These are phyloP conservation scores for Nannizzia gypsea DNA, from an alignment of 2,329 filamentous ascomycete species.

Conservation along the genomic window DNA sequence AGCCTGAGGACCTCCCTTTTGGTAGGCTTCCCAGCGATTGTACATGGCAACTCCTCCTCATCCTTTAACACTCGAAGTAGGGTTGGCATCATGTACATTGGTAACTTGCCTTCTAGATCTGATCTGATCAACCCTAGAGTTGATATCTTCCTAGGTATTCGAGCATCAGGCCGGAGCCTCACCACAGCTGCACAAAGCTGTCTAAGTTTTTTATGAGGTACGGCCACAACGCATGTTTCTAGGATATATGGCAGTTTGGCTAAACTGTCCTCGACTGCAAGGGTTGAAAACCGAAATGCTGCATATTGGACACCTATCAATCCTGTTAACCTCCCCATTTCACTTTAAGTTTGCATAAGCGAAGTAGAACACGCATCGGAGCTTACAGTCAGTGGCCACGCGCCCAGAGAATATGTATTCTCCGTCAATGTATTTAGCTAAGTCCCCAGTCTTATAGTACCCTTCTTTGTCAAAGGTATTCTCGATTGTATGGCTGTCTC, in stretches of 20 bases:
- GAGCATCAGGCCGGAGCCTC: neutral
- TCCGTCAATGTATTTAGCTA: conserved; percentile 8
- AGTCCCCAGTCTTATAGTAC: conserved; percentile 16
- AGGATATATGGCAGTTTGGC: conserved; percentile 13
- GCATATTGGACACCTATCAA: conserved; percentile 4
- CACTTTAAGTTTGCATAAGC: neutral
- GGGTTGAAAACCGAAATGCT: conserved; percentile 8
- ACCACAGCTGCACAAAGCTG: neutral
- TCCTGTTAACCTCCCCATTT: neutral
- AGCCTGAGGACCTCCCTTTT: neutral
- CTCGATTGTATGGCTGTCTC: neutral
- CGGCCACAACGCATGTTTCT: conserved; percentile 12
- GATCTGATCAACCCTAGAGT: neutral
- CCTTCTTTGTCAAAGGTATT: conserved; percentile 12
- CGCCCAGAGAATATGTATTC: conserved; percentile 16
- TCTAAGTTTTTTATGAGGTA: neutral
- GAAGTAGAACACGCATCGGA: no score
- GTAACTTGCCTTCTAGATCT: neutral
- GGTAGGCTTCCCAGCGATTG: neutral
- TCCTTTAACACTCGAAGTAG: neutral
- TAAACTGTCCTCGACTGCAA: conserved; percentile 11
- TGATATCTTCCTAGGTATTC: neutral
- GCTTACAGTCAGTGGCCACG: conserved; percentile 15
- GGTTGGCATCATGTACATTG: neutral
- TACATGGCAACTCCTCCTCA: neutral